Evolutionary conservation across 2,329 filamentous ascomycete genomes (phyloP), one percentile per base, ranked within the genome.

Genomic region (Calonectria pauciramosa): DNA sequence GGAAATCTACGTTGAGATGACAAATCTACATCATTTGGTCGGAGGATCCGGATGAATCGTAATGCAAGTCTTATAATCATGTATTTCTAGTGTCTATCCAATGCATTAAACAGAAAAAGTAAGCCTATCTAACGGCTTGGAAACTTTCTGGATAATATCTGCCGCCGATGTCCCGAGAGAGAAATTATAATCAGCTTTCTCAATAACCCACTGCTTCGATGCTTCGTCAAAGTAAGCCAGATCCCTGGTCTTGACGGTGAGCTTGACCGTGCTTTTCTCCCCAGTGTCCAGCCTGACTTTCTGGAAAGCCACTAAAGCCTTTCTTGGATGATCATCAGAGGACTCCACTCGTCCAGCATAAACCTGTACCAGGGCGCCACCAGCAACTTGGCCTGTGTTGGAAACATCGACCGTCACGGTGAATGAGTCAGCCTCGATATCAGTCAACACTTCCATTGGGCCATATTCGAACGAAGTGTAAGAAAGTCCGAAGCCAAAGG

Each of bases 321-420:
- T 83, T 16, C 77, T 34, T 1, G 82, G 80, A 52, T 77, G 72
- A 13, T 78, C 73, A 11, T 64, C 10, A 7, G 64, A 66, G 0
- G 41, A 7, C 3, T 59, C 38, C 3, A 8, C 60, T 23, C 60
- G 73, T 9, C 82, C 81, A 4, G 76, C 81, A 79, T 92, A 93
- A 2, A 91, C 79, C 72, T 92, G 91, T 2, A 91, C 88, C 2
- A 92, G 89, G n/a, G 86, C 85, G 7, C 87, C 85, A 30, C 90
- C 90, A 1, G 83, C 80, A 0, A 87, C 76, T 0, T 77, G 79
- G 10, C 92, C 93, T 1, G 87, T 91, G 83, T 94, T 94, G 63
- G 86, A 87, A 28, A 94, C 86, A 0, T 78, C 67, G 0, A 91
- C 88, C 2, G 86, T 85, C 13, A 76, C 54, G 2, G 51, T 89